Percentiles rank a stretch among this genome's conserved stretches.
These are phyloP conservation scores for Lunularia cruciata DNA, from an alignment of 225 moss, liverwort and hornwort genomes.

Conservation along the genomic window DNA sequence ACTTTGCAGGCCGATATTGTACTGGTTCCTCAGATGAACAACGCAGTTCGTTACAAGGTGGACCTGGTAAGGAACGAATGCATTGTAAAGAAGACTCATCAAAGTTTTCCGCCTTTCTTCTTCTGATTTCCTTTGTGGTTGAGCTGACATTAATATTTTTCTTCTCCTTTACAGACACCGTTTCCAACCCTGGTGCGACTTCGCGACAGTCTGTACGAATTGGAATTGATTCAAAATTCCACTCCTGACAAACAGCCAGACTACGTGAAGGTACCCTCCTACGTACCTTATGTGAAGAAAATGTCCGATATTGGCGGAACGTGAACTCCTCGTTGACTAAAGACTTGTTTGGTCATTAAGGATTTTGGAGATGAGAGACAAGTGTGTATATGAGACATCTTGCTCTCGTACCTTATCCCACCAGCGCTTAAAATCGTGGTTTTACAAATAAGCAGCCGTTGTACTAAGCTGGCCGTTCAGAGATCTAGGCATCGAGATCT, in stretches of 20 bases:
- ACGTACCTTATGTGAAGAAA: neutral
- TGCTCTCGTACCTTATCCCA: neutral
- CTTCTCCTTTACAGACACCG: slow-evolving; percentile 34
- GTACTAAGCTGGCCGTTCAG: neutral
- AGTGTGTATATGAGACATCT: slow-evolving; percentile 1
- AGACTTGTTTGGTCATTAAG: neutral
- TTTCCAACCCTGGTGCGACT: slow-evolving; percentile 58
- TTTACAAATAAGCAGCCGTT: neutral
- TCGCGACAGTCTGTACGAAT: slow-evolving; percentile 44
- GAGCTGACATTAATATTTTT: neutral
- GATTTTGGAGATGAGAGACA: neutral
- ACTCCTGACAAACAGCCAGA: slow-evolving; percentile 61
- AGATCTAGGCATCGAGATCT: neutral
- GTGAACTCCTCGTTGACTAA: neutral
- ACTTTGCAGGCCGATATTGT: slow-evolving; percentile 67
- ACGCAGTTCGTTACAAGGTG: slow-evolving; percentile 56
- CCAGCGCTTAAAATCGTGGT: neutral
- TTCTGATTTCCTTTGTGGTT: neutral
- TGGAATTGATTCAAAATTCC: slow-evolving; percentile 54
- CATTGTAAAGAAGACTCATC: neutral
- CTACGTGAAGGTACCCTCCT: slow-evolving; percentile 16
- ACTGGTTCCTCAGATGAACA: slow-evolving; percentile 57
- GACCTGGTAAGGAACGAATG: slow-evolving; percentile 26
- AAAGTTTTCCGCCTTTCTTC: neutral
- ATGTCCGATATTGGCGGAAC: neutral